Evolutionary conservation across 169 alveolate species (phyloP), one percentile per base, ranked within the genome.

Genomic region (Plasmodium relictum): DNA sequence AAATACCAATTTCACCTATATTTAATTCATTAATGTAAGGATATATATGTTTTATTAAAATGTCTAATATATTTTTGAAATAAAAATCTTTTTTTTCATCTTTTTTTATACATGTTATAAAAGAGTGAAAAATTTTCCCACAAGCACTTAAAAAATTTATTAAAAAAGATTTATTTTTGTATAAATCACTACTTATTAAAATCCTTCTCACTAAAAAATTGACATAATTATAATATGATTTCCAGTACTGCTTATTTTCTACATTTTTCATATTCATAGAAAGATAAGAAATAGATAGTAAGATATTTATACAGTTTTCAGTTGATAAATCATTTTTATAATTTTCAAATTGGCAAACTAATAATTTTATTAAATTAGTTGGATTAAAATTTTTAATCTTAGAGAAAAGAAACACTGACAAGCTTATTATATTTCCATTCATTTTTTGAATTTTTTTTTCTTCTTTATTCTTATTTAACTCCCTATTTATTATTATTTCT

Each of bases 121-220:
- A 56, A n/a, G 88, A 76, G 12, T 45, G 74, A 18, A 62, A 76
- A 0, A 31, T 76, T 45, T 56, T 76, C 45, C 88, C 88, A 45
- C 69, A 6, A 0, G 58, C 70, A 24, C 61, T 63, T 63, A 62
- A 39, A 50, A 76, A 76, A 18, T 45, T 61, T 45, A 76, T 62
- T 20, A 76, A 12, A 10, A 62, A 68, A 16, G 20, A 8, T 76
- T 76, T 76, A 1, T 14, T 62, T 76, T 18, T 44, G 20, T 62
- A 42, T 37, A 76, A 45, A 14, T 76, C 45, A 31, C 31, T 26
- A 44, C 18, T 52, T n/a, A 18, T 16, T 9, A 76, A 18, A 24
- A 76, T 56, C 8, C 62, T 62, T 16, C 16, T 45, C 39, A 65
- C 63, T 24, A 62, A 52, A 6, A 37, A 45, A 16, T 76, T 76